Conservation (phyloP, 2,329 filamentous ascomycete genomes). For the Alternaria arborescens region DNA sequence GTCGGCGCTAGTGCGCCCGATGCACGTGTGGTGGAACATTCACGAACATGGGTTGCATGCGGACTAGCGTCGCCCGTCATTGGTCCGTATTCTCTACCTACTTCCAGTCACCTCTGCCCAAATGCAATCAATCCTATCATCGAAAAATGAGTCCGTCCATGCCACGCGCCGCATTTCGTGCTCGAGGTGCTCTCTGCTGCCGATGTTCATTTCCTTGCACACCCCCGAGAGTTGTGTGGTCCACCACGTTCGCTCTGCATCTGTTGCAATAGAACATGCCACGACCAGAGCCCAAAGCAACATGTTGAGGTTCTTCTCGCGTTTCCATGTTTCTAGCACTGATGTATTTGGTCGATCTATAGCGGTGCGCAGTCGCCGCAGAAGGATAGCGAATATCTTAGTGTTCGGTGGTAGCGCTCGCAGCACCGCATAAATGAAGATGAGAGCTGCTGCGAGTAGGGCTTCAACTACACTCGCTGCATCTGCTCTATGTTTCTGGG, state of each 20-base stretch:
- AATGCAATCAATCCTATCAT: conserved; percentile 14
- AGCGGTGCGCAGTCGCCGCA: conserved; percentile 4
- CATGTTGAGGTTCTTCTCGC: conserved; percentile 27
- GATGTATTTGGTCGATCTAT: background rate
- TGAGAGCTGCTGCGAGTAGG: conserved; percentile 25
- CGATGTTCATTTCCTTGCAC: conserved; percentile 10
- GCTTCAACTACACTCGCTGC: conserved; percentile 31
- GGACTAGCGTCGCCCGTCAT: conserved; percentile 8
- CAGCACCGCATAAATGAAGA: conserved; percentile 35
- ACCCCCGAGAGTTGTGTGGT: conserved; percentile 21
- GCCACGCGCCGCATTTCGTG: conserved; percentile 26
- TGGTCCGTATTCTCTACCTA: conserved; percentile 17
- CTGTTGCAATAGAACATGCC: conserved; percentile 20
- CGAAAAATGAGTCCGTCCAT: conserved; percentile 36
- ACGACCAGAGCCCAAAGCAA: conserved; percentile 36
- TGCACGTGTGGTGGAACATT: conserved; percentile 16
- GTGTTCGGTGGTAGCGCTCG: conserved; percentile 31
- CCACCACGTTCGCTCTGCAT: conserved; percentile 26
- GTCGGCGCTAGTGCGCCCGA: conserved; percentile 15
- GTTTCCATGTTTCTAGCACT: conserved; percentile 14
- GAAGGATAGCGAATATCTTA: conserved; percentile 25
- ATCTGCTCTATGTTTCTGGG: conserved; percentile 19
- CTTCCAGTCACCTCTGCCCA: conserved; percentile 2
- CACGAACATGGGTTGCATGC: conserved; percentile 10
- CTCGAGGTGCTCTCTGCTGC: conserved; percentile 18